phyloP scores from a whole-genome alignment of 768 basidiomycete genomes.

The Lactarius sanguifluus region DNA sequence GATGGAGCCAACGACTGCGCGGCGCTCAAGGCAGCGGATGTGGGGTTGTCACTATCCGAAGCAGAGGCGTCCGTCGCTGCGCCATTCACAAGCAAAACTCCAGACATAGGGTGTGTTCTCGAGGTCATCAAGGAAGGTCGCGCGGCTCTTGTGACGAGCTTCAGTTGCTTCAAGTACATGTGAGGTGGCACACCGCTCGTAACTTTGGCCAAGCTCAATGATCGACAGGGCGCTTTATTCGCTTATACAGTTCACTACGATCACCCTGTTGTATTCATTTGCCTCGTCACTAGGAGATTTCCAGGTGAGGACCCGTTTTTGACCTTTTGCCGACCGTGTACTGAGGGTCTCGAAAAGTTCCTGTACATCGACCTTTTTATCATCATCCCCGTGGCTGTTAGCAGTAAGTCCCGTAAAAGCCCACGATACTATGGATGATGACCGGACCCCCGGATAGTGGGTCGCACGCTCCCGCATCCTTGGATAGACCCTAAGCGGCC shows the following conservation, averaged over 20 bases:
- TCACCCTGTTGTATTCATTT: conserved; percentile 93
- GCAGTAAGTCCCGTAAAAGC: conserved; percentile 61
- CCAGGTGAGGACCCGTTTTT: conserved; percentile 56
- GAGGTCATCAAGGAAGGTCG: conserved; percentile 97
- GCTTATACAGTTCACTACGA: conserved; percentile 97
- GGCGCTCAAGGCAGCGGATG: conserved; percentile 96
- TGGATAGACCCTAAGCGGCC: conserved; percentile 87
- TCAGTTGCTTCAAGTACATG: conserved; percentile 99
- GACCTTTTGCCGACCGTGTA: conserved; percentile 3
- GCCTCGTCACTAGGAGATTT: conserved; percentile 96
- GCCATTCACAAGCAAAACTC: conserved; percentile 90
- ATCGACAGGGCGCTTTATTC: conserved; percentile 91
- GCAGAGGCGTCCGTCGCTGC: conserved; percentile 98
- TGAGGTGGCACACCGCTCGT: conserved; percentile 42
- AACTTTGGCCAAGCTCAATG: conserved; percentile 20
- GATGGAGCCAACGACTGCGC: conserved; percentile 99
- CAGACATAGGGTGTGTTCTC: conserved; percentile 94
- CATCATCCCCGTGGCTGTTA: conserved; percentile 94
- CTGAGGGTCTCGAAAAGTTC: conserved; percentile 53
- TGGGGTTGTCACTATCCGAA: conserved; percentile 94
- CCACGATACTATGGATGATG: conserved; percentile 9
- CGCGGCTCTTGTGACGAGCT: conserved; percentile 94
- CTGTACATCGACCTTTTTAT: conserved; percentile 97
- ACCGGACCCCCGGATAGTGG: conserved; percentile 60
- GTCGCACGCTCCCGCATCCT: conserved; percentile 86